These are phyloP conservation scores for Knoxdaviesia proteae DNA, from an alignment of 2,329 filamentous ascomycete genomes.

Conservation along the genomic window DNA sequence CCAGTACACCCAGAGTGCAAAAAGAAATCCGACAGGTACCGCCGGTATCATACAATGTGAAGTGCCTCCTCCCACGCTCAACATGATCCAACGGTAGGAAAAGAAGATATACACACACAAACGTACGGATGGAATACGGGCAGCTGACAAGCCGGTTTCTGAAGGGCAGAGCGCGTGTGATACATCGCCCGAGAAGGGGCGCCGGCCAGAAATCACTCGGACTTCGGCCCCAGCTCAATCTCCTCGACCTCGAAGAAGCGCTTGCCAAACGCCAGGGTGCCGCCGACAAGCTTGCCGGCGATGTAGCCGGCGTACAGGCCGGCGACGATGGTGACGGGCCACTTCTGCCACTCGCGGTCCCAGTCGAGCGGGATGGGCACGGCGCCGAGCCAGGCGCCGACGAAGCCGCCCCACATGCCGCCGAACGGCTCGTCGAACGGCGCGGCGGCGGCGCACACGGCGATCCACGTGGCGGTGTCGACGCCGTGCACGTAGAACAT, in stretches of 20 bases:
- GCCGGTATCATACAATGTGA: no score
- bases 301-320: slow-evolving; percentile 66
- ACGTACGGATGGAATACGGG: no score
- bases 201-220: no score
- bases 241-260: slow-evolving; percentile 12
- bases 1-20: no score
- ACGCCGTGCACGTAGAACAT: slow-evolving; percentile 75
- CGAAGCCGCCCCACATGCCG: slow-evolving; percentile 50
- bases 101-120: no score
- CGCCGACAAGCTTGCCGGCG: slow-evolving; percentile 44
- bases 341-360: slow-evolving; percentile 98
- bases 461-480: slow-evolving; percentile 48
- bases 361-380: slow-evolving; percentile 92
- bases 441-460: slow-evolving; percentile 41
- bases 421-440: slow-evolving; percentile 76
- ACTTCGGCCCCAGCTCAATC: no score
- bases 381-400: slow-evolving; percentile 84
- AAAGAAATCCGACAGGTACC: no score
- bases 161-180: no score
- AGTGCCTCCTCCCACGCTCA: no score
- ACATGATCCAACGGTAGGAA: no score
- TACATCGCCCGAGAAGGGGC: no score
- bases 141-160: no score
- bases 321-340: slow-evolving; percentile 77
- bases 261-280: slow-evolving; percentile 25